A percentile compares a stretch with the other conserved stretches of the same genome.
Evolutionary conservation across 805 yeast species (phyloP).

Genomic region (Suhomyces prunicola): DNA sequence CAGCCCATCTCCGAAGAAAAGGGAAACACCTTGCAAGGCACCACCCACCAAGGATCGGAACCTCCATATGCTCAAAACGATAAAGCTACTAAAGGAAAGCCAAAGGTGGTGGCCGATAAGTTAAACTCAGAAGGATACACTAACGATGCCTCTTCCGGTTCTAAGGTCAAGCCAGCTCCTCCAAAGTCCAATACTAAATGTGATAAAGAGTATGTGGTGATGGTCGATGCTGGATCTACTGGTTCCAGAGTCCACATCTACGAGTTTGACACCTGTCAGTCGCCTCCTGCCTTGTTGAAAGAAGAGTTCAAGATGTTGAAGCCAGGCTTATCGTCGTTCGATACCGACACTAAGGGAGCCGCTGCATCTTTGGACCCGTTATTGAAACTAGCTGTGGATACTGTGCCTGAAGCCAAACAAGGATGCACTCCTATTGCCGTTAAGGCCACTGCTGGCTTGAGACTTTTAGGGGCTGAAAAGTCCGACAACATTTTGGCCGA

Average conservation of each 20-base stretch:
- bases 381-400: conserved; percentile 66
- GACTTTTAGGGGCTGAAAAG: conserved; percentile 76
- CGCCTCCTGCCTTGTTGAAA: conserved; percentile 74
- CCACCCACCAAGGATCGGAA: conserved; percentile 31
- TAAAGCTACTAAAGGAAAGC: conserved; percentile 7
- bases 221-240: conserved; percentile 98
- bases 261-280: conserved; percentile 79
- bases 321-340: conserved; percentile 88
- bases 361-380: conserved; percentile 87
- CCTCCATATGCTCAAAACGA: conserved; percentile 30
- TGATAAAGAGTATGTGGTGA: conserved; percentile 68
- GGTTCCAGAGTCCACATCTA: conserved; percentile 96
- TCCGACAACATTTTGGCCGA: conserved; percentile 68
- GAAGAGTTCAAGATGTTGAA: conserved; percentile 87
- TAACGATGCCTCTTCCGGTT: neutral
- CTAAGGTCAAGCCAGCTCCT: conserved; percentile 4
- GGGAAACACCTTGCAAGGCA: conserved; percentile 31
- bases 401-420: conserved; percentile 71
- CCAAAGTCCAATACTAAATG: conserved; percentile 14
- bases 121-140: conserved; percentile 3
- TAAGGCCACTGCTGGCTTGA: conserved; percentile 96
- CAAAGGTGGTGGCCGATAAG: conserved; percentile 26
- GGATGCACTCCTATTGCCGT: conserved; percentile 92
- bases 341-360: conserved; percentile 76
- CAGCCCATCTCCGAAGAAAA: conserved; percentile 15